phyloP scores from a whole-genome alignment of 352 stramenopile species.

The Pythium aquatile region DNA sequence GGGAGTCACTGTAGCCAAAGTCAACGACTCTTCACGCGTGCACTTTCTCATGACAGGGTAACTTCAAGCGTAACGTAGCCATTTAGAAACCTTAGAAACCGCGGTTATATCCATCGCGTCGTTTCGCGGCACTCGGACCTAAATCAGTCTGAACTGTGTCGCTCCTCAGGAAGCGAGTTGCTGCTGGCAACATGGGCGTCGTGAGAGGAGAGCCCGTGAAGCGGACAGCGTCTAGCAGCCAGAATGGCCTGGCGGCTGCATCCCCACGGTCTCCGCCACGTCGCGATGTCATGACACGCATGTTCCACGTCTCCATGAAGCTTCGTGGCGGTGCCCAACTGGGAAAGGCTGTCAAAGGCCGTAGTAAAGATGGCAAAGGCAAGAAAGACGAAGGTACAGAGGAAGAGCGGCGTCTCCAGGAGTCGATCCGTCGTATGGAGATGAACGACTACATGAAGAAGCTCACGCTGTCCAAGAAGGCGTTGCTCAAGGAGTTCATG shows the following conservation, averaged over 20 bases:
- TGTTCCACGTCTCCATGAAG: slow-evolving; percentile 34
- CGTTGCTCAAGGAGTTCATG: slow-evolving; percentile 74
- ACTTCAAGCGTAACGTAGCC: no score
- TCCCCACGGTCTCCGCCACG: background rate
- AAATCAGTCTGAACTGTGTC: no score
- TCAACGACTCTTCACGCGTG: no score
- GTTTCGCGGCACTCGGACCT: no score
- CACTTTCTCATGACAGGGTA: no score
- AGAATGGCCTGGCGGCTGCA: background rate
- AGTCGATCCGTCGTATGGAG: slow-evolving; percentile 79
- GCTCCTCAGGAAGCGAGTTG: no score
- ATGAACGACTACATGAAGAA: slow-evolving; percentile 88
- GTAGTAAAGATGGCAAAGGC: slow-evolving; percentile 68
- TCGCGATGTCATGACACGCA: slow-evolving; percentile 5
- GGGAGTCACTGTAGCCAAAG: no score
- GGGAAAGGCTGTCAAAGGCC: slow-evolving; percentile 76
- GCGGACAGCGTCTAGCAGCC: no score
- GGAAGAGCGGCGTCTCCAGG: slow-evolving; percentile 67
- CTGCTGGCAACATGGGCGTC: background rate
- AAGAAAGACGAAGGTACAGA: slow-evolving; percentile 70
- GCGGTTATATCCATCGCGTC: no score
- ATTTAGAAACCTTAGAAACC: no score
- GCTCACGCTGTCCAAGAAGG: slow-evolving; percentile 76
- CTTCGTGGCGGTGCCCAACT: slow-evolving; percentile 68
- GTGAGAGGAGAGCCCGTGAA: background rate